Evolutionary conservation across 371 early-diverging fungal species (phyloP), one percentile per base, ranked within the genome.

Genomic region (Funneliformis caledonium): DNA sequence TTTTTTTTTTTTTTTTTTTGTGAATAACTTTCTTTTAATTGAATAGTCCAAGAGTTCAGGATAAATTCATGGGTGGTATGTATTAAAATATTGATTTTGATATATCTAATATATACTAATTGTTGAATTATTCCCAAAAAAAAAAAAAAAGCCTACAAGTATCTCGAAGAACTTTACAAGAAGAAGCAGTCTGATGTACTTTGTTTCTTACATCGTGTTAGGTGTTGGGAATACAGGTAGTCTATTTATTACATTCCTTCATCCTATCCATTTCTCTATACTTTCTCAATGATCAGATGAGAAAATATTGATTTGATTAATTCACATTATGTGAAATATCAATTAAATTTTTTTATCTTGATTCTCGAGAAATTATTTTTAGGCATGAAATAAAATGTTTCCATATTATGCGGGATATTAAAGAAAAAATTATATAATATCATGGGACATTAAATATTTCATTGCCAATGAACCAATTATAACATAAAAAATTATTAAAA

Each of bases 171-270:
- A 91, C 93, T 99, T 83, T 93, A 95, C 89, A 97, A 96, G 91
- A 96, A 98, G 95, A 99, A 98, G 93, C 99, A 99, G 91, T 95
- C 95, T 81, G 99, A 99, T 92, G 97, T 98, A 82, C 92, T 98
- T 92, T 95, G 99, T 87, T 99, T 99, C 93, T 92, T 99, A 83
- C 93, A 96, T 83, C 96, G 99, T 87, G 94, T 99, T 69, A 91
- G 99, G 87, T 95, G 96, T 92, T 99, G 99, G 98, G 99, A 99
- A 90, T 99, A 94, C 94, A 91, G 97, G 92, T 91, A 88, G 52
- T 42, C 43, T 65, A 50, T 50, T 42, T 50, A 48, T 33, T 50
- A 48, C 8, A 11, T 26, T 37, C 64, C 33, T 10, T 76, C 42
- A 14, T 4, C 16, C 22, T 47, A 47, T 68, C 33, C 10, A 31